Base-by-base conservation (phyloP, 371 early-diverging fungal genomes). In the Cokeromyces recurvatus region DNA sequence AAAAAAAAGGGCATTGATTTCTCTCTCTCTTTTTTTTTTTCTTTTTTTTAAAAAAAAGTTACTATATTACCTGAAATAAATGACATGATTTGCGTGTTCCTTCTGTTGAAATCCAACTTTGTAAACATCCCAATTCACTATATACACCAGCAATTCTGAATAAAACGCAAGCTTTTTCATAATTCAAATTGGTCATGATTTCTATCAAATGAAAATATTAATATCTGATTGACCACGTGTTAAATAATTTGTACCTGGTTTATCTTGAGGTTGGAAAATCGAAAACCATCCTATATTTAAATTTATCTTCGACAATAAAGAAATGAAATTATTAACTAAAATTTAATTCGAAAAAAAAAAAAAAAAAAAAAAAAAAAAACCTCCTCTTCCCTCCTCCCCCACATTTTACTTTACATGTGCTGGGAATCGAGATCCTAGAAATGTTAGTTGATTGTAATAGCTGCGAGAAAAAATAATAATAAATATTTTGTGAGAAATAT, bases 121-220 rank as follows among this genome's bases (percentile, higher is more conserved):
- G 88, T 9, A 66, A 52, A 25, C 64, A 69, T 3, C 80, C 94
- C 10, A 94, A 62, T 48, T 86, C 82, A 53, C 85, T 84, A 59
- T 92, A 92, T 55, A 87, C 64, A 12, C 89, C 86, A 5, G 80
- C 95, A 32, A 94, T 77, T 56, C 93, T 87, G 62, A 86, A 94
- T 25, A 91, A 65, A 1, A 94, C 69, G 32, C 85, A 79, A 0
- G 92, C 89, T 43, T 85, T 81, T 56, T 94, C 95, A 60, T 80
- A 91, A 64, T 72, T 80, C 54, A 89, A 48, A 52, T 87, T 87
- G 55, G 58, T 68, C 45, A 52, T 32, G 8, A 32, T 31, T 9
- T 57, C 58, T 57, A 43, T 57, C 64, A 14, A 59, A 46, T 14
- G 11, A 45, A 16, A 22, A 2, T 14, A 1, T 11, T 12, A 19